Evolutionary conservation across 2,329 filamentous ascomycete species (phyloP).

Genomic region (Xylaria sp.): DNA sequence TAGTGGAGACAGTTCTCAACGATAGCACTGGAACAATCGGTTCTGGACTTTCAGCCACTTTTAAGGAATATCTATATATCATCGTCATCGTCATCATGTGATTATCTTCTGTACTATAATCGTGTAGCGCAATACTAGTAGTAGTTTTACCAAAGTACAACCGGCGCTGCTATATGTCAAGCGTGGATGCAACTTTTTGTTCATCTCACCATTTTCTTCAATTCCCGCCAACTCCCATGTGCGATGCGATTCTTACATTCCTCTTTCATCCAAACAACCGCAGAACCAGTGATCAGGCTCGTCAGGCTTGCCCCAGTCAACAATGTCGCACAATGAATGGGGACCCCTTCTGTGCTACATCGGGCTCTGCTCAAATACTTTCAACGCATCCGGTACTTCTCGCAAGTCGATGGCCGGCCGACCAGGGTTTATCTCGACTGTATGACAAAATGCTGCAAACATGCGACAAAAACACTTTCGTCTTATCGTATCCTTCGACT

Average conservation of each 20-base stretch:
- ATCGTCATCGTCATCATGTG: constrained; percentile 23
- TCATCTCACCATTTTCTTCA: neutral
- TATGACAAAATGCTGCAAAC: constrained; percentile 34
- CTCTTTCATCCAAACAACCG: neutral
- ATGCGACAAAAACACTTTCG: constrained; percentile 16
- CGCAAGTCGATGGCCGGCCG: constrained; percentile 12
- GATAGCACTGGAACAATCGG: constrained; percentile 21
- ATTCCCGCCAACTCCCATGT: neutral
- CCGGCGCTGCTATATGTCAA: neutral
- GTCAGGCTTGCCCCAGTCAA: constrained; percentile 7
- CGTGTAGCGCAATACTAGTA: neutral
- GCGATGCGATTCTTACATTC: neutral
- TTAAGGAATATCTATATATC: neutral
- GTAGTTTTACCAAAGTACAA: neutral
- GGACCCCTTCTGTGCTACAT: constrained; percentile 22
- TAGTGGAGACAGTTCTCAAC: constrained; percentile 26
- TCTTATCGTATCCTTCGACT: constrained; percentile 23
- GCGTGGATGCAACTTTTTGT: neutral
- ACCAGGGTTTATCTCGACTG: constrained; percentile 18
- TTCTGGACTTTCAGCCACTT: constrained; percentile 20
- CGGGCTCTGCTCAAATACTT: constrained; percentile 23
- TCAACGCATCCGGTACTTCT: constrained; percentile 17
- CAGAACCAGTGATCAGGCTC: constrained; percentile 7
- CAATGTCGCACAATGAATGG: constrained; percentile 27
- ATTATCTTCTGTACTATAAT: constrained; percentile 1